Conservation (phyloP, 179 eudicot species). For the Camellia oleifera region DNA sequence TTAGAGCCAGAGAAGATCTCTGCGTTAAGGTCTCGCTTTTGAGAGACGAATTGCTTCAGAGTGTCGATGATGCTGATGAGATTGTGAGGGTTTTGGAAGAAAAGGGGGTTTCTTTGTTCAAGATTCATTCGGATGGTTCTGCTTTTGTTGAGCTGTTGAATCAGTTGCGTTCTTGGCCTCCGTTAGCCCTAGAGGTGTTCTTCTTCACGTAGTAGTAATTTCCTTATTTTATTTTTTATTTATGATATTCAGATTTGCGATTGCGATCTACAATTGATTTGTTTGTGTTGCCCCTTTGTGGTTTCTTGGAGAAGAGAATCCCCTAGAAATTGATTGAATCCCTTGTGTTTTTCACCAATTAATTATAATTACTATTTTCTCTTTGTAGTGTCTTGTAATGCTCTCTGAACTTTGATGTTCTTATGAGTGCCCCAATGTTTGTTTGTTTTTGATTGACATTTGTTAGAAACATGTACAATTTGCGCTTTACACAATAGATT, state of each 20-base stretch:
- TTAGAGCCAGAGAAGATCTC: conserved; percentile 11
- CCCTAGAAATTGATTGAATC: neutral
- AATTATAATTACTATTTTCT: neutral
- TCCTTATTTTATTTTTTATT: neutral
- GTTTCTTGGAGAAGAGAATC: neutral
- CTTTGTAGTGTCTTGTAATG: neutral
- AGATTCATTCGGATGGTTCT: conserved; percentile 38
- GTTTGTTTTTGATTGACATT: neutral
- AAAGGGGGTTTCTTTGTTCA: conserved; percentile 45
- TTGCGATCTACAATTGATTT: neutral
- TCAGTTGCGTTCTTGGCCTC: conserved; percentile 37
- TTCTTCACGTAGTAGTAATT: neutral
- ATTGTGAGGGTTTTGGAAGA: conserved; percentile 35
- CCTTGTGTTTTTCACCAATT: neutral
- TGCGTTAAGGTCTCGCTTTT: conserved; percentile 15
- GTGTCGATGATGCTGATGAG: conserved; percentile 5
- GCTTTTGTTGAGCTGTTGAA: conserved; percentile 58
- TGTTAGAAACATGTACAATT: neutral
- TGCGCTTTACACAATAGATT: neutral
- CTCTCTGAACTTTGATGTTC: neutral
- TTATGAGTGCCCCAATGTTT: neutral
- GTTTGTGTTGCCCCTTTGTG: neutral
- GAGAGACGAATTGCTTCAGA: conserved; percentile 17
- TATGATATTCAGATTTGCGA: neutral
- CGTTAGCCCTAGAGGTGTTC: conserved; percentile 45